These are phyloP conservation scores for Paramyrothecium sp. DNA, from an alignment of 2,329 filamentous ascomycete species.

Conservation along the genomic window DNA sequence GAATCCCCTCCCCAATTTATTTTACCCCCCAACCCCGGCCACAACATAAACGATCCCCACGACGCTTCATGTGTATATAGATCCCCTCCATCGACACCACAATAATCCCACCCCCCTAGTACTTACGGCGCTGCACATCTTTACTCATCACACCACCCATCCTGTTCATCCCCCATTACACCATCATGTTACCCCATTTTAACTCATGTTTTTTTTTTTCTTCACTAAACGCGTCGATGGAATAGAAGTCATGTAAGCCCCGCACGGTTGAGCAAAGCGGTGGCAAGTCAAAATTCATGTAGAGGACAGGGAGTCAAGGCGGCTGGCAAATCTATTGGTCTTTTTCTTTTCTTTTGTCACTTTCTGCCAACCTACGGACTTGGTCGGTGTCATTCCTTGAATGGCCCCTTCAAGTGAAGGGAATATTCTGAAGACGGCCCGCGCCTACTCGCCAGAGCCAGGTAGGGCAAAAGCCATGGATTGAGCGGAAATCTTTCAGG, in stretches of 20 bases:
- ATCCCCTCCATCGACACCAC: slow-evolving; percentile 29
- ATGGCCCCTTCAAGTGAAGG: slow-evolving; percentile 35
- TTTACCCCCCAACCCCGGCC: slow-evolving; percentile 6
- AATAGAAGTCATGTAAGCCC: slow-evolving; percentile 42
- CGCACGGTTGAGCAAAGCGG: slow-evolving; percentile 27
- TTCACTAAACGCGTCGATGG: slow-evolving; percentile 27
- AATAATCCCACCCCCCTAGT: slow-evolving; percentile 34
- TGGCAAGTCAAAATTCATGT: slow-evolving; percentile 39
- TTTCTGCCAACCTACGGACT: slow-evolving; percentile 8
- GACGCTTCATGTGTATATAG: slow-evolving; percentile 38
- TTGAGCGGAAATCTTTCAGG: slow-evolving; percentile 17
- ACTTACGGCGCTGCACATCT: slow-evolving; percentile 26
- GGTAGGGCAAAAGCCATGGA: slow-evolving; percentile 16
- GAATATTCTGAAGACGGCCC: slow-evolving; percentile 12
- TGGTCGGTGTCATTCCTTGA: slow-evolving; percentile 19
- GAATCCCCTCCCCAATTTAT: not conserved
- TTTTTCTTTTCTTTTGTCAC: slow-evolving; percentile 17
- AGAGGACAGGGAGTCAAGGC: slow-evolving; percentile 39
- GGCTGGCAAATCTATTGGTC: slow-evolving; percentile 24
- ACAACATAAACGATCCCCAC: slow-evolving; percentile 34
- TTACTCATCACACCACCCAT: not conserved
- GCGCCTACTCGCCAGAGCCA: not conserved
- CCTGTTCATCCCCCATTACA: slow-evolving; percentile 14
- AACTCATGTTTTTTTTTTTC: slow-evolving; percentile 19
- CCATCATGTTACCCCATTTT: slow-evolving; percentile 16